Percentiles rank a stretch among this genome's conserved stretches.
These are phyloP conservation scores for Whalleya microplaca DNA, from an alignment of 2,329 filamentous ascomycete species.

Conservation along the genomic window DNA sequence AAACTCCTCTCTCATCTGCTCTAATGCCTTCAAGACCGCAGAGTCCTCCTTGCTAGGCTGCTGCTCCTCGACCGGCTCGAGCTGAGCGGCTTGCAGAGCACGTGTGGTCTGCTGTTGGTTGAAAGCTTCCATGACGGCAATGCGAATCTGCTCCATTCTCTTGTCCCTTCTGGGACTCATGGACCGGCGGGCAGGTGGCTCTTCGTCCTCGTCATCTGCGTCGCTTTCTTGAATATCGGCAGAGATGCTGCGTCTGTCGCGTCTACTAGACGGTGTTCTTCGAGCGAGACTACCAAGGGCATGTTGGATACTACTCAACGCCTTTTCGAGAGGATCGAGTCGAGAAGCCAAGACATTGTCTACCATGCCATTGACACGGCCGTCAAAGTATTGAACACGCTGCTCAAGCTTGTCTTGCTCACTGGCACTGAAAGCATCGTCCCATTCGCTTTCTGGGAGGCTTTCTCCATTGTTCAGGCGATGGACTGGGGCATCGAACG, in stretches of 20 bases:
- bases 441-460: slow-evolving; percentile 86
- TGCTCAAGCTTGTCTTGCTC: slow-evolving; percentile 83
- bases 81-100: slow-evolving; percentile 35
- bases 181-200: slow-evolving; percentile 64
- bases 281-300: slow-evolving; percentile 63
- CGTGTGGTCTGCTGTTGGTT: slow-evolving; percentile 55
- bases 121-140: slow-evolving; percentile 74
- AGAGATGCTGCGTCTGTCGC: slow-evolving; percentile 68
- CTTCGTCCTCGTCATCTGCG: slow-evolving; percentile 92
- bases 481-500: slow-evolving; percentile 61
- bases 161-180: slow-evolving; percentile 79
- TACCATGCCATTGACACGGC: slow-evolving; percentile 84
- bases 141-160: slow-evolving; percentile 80
- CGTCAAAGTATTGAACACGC: slow-evolving; percentile 87
- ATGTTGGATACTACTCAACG: slow-evolving; percentile 75
- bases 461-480: slow-evolving; percentile 66
- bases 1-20: slow-evolving; percentile 63
- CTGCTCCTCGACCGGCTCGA: slow-evolving; percentile 30
- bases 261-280: slow-evolving; percentile 58
- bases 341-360: slow-evolving; percentile 75
- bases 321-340: slow-evolving; percentile 79
- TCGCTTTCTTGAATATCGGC: slow-evolving; percentile 80
- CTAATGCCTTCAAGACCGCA: slow-evolving; percentile 67
- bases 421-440: slow-evolving; percentile 78
- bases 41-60: slow-evolving; percentile 45